A percentile compares a stretch with the other conserved stretches of the same genome.
Conservation (phyloP, 2,329 filamentous ascomycete genomes). For the Colletotrichum falcatum region DNA sequence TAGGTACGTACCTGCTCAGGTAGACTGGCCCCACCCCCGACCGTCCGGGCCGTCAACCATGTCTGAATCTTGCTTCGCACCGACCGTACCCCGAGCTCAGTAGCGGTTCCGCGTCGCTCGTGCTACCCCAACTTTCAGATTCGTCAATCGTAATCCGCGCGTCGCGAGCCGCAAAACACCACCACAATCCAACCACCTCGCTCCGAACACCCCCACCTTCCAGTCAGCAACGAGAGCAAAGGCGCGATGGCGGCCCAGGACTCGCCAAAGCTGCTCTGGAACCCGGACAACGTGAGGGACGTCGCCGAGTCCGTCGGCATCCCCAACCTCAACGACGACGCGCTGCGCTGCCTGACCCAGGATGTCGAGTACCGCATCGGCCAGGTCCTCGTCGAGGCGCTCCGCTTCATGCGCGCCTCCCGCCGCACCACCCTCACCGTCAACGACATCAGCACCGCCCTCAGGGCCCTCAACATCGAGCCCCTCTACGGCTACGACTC, state of each 20-base stretch:
- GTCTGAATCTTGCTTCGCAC: slow-evolving; percentile 7
- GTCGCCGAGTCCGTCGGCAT: slow-evolving; percentile 97
- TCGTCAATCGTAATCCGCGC: no score
- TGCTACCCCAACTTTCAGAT: slow-evolving; percentile 19
- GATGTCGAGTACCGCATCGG: slow-evolving; percentile 96
- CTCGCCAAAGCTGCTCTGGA: slow-evolving; percentile 78
- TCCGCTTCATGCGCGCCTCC: slow-evolving; percentile 95
- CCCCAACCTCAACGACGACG: slow-evolving; percentile 82
- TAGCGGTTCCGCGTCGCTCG: slow-evolving; percentile 1
- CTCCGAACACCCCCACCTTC: no score
- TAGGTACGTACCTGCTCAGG: no score
- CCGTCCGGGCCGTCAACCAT: not conserved
- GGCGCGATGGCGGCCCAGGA: slow-evolving; percentile 36
- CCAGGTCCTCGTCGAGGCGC: slow-evolving; percentile 91
- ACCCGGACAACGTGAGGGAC: slow-evolving; percentile 93
- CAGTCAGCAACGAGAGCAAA: not conserved
- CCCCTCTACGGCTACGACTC: slow-evolving; percentile 97
- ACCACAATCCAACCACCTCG: not conserved
- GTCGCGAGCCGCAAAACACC: not conserved
- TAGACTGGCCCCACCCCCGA: slow-evolving; percentile 9
- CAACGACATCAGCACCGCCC: slow-evolving; percentile 87
- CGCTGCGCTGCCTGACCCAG: slow-evolving; percentile 86
- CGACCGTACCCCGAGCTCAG: slow-evolving; percentile 3
- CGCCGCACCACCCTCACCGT: slow-evolving; percentile 89
- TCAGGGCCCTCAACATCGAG: slow-evolving; percentile 90